phyloP scores from a whole-genome alignment of 2,329 filamentous ascomycete genomes.

The Ophiostoma quercus region DNA sequence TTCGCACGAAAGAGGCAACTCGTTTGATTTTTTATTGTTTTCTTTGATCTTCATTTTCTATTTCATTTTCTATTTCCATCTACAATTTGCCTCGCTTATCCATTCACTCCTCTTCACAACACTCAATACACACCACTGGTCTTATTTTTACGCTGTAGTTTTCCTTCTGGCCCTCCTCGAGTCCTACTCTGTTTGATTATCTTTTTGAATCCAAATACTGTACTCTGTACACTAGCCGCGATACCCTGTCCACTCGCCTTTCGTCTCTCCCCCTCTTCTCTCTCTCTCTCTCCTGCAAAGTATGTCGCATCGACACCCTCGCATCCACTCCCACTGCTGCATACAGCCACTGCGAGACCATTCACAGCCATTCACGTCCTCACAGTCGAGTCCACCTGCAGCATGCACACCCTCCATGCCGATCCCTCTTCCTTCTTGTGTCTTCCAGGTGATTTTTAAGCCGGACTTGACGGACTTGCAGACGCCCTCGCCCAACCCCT shows the following conservation, averaged over 20 bases:
- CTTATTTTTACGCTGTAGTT: slow-evolving; percentile 14
- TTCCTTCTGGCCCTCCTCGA: neutral
- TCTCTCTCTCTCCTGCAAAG: neutral
- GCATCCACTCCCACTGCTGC: neutral
- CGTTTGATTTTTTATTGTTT: neutral
- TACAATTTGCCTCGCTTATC: neutral
- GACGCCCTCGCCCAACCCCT: neutral
- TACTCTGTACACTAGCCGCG: neutral
- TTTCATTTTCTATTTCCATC: too few relatives aligned
- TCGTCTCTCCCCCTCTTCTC: neutral
- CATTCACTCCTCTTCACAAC: neutral
- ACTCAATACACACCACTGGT: neutral
- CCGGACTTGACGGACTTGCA: slow-evolving; percentile 7
- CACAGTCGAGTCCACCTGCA: neutral
- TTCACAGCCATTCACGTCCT: neutral
- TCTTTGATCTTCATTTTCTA: neutral
- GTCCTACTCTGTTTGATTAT: slow-evolving; percentile 3
- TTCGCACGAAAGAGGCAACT: neutral
- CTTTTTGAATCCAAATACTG: too few relatives aligned
- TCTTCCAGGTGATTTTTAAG: neutral
- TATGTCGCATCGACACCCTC: neutral
- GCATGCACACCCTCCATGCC: neutral
- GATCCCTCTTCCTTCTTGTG: neutral
- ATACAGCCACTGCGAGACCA: neutral
- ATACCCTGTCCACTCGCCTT: neutral